Percentiles rank a stretch among this genome's conserved stretches.
Evolutionary conservation across 768 basidiomycete genomes (phyloP).

Genomic region (Pleurotus tuber-regium): DNA sequence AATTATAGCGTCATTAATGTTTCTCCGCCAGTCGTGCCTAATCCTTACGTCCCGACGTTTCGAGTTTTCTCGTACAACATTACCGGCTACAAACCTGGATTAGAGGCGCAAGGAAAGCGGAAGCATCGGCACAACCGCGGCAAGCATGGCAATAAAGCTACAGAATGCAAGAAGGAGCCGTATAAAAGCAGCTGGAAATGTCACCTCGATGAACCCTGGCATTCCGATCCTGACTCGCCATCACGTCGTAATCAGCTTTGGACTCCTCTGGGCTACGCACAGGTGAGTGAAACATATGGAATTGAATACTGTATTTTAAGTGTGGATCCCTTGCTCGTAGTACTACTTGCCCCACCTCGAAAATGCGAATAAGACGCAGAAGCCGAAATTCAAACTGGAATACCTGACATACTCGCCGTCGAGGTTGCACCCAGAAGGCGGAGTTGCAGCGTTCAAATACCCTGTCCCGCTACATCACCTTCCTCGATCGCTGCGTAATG

Average conservation of each 20-base stretch:
- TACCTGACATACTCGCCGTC: constrained; percentile 64
- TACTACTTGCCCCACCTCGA: constrained; percentile 64
- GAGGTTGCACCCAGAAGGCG: constrained; percentile 35
- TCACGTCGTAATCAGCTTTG: constrained; percentile 67
- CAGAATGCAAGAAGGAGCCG: constrained; percentile 45
- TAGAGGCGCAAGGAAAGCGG: constrained; percentile 27
- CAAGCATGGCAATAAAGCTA: constrained; percentile 39
- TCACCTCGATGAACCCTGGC: constrained; percentile 56
- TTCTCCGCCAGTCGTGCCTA: constrained; percentile 82
- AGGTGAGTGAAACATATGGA: constrained; percentile 48
- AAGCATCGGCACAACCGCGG: constrained; percentile 51
- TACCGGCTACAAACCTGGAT: constrained; percentile 31
- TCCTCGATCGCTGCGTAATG: constrained; percentile 44
- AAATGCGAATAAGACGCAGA: constrained; percentile 39
- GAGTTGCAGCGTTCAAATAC: constrained; percentile 32
- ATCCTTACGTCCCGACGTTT: constrained; percentile 79
- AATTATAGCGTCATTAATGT: constrained; percentile 79
- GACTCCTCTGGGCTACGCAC: constrained; percentile 81
- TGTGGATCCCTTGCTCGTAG: constrained; percentile 32
- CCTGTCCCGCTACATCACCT: constrained; percentile 57
- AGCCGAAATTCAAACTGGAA: constrained; percentile 72
- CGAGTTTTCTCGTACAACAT: constrained; percentile 82
- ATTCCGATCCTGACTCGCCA: constrained; percentile 62
- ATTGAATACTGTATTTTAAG: constrained; percentile 6
- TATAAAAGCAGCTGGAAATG: constrained; percentile 66